A percentile compares a stretch with the other conserved stretches of the same genome.
phyloP scores from a whole-genome alignment of 305 asterid species.

The Solanum hybrid region DNA sequence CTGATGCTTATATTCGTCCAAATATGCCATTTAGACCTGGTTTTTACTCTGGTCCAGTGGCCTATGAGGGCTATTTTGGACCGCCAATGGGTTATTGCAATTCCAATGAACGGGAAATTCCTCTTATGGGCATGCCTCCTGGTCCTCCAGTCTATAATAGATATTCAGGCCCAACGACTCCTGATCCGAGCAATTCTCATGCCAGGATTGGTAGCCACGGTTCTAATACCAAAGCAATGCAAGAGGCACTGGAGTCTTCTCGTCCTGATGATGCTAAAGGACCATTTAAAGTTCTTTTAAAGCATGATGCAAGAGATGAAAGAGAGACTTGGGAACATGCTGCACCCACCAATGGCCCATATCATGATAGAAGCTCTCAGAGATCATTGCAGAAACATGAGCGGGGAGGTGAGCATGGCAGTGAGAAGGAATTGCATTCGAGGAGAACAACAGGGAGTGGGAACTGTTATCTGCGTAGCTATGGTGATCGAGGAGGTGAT shows the following conservation, averaged over 20 bases:
- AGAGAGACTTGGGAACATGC: constrained; percentile 36
- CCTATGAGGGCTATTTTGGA: constrained; percentile 82
- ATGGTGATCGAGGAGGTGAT: constrained; percentile 27
- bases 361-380: constrained; percentile 31
- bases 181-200: constrained; percentile 45
- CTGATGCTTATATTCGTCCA: constrained; percentile 69
- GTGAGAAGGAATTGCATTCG: constrained; percentile 39
- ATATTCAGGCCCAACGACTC: constrained; percentile 39
- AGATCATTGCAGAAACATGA: constrained; percentile 46
- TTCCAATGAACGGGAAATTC: constrained; percentile 54
- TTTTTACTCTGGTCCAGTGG: constrained; percentile 72
- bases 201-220: constrained; percentile 42
- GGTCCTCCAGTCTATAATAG: constrained; percentile 58
- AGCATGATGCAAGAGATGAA: constrained; percentile 50
- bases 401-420: constrained; percentile 68
- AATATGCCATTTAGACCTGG: constrained; percentile 84
- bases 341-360: constrained; percentile 16
- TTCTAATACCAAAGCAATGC: constrained; percentile 27
- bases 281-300: constrained; percentile 37
- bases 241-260: constrained; percentile 38
- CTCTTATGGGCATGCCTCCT: constrained; percentile 56
- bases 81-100: constrained; percentile 76
- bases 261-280: constrained; percentile 40
- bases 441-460: constrained; percentile 26
- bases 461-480: constrained; percentile 20